Conservation (phyloP, 2,329 filamentous ascomycete species). For the Ceratocystiopsis brevicomis region DNA sequence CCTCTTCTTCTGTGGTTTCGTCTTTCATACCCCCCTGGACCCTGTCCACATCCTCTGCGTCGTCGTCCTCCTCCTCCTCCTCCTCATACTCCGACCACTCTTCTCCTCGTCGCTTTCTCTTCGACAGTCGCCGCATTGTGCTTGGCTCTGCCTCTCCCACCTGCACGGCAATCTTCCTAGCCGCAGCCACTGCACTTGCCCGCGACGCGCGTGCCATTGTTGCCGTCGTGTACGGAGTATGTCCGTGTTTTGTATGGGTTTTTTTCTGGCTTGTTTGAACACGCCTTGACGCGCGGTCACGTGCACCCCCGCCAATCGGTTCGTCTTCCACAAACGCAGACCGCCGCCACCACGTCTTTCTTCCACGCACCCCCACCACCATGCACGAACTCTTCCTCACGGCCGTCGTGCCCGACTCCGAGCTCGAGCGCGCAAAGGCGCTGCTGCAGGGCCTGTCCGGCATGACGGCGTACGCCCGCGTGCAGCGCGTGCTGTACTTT, state of each 20-base stretch:
- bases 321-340: too few species aligned
- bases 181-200: conserved; percentile 6
- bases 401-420: conserved; percentile 31
- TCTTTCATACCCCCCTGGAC: not conserved
- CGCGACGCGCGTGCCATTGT: not conserved
- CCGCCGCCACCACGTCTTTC: too few species aligned
- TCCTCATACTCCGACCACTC: not conserved
- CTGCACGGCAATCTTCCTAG: conserved; percentile 2
- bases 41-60: not conserved
- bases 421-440: conserved; percentile 28
- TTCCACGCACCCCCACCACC: not conserved
- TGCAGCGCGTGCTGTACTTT: conserved; percentile 35
- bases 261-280: too few species aligned
- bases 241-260: too few species aligned
- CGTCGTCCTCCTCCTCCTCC: not conserved
- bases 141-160: not conserved
- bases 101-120: conserved; percentile 1
- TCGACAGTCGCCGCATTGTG: not conserved
- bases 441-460: conserved; percentile 38
- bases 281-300: too few species aligned
- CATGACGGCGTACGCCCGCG: conserved; percentile 30
- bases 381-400: conserved; percentile 45
- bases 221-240: too few species aligned
- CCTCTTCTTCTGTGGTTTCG: not conserved
- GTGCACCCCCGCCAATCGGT: too few species aligned